Evolutionary conservation across 2,329 filamentous ascomycete genomes (phyloP), one percentile per base, ranked within the genome.

Genomic region (Penicillium sp.): DNA sequence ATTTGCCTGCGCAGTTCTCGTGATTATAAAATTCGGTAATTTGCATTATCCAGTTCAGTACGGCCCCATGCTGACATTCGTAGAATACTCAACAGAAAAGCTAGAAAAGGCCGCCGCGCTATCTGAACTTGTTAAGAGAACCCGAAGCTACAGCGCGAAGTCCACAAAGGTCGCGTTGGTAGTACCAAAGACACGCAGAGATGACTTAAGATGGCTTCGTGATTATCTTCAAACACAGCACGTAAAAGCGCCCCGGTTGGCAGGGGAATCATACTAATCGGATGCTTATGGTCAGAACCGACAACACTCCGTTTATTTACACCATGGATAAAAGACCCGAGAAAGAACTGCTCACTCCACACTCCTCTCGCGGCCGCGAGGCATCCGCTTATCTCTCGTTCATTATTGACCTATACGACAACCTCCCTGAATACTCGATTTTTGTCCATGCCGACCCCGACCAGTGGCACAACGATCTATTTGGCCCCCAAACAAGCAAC

Each of bases 381-480:
- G 83, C 81, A 27, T 81, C 84, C 71, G 78, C 84, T 5, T 86
- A 87, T 64, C 75, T 85, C 25, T 82, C 79, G n/a, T 86, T 84
- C 68, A 78, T 87, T 61, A 79, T 85, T 65, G 82, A 86, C 65
- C 78, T 82, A 67, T 87, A 87, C 73, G 78, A 86, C 59, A 63
- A 76, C 6, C 75, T 87, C 3, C 79, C 83, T 3, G 82, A 84
- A 60, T 75, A 85, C 57, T 76, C 76, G 16, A 79, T 87, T 53
- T 85, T 88, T 70, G 81, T 84, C 69, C 85, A 87, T 63, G 61
- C 61, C 13, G 51, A 55, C 21, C 53, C 49, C 5, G 60, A 60
- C 4, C 68, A 68, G 40, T 68, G 67, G 64, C 68, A 70, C 27
- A 69, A 67, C 31, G 68, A 70, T 45, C 34, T 68, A 5, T 60